phyloP scores from a whole-genome alignment of 2,329 filamentous ascomycete genomes.

The Calonectria hongkongensis region DNA sequence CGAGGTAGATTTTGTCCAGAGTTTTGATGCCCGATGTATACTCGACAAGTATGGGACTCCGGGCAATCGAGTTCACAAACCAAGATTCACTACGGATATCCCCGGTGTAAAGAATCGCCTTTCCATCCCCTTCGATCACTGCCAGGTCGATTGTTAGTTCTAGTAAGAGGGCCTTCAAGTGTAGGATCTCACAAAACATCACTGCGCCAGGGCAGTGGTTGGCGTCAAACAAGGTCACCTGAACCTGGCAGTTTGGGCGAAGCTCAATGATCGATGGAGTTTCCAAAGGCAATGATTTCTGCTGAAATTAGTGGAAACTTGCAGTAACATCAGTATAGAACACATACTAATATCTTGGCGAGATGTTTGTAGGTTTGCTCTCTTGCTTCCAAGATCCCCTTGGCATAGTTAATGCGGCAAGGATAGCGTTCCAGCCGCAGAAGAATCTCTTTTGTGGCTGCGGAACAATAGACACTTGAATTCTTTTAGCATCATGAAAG shows the following conservation, averaged over 20 bases:
- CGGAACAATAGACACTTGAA: constrained; percentile 86
- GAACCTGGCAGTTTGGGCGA: constrained; percentile 78
- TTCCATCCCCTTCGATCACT: constrained; percentile 84
- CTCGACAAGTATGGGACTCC: constrained; percentile 84
- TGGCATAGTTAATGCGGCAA: constrained; percentile 87
- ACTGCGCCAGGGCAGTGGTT: constrained; percentile 94
- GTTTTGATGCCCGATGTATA: constrained; percentile 80
- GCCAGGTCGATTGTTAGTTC: not conserved
- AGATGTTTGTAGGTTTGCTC: constrained; percentile 87
- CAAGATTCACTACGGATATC: constrained; percentile 91
- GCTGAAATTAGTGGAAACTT: not conserved
- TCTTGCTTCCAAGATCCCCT: constrained; percentile 84
- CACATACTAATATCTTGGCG: constrained; percentile 76
- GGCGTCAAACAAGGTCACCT: constrained; percentile 90
- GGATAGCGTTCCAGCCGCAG: constrained; percentile 86
- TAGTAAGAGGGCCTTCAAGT: rapidly evolving
- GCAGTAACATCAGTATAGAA: rapidly evolving
- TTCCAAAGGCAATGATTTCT: constrained; percentile 88
- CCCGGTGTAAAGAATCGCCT: constrained; percentile 89
- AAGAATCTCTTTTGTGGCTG: constrained; percentile 87
- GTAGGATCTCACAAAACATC: constrained; percentile 81
- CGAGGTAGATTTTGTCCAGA: constrained; percentile 90
- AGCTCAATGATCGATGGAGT: constrained; percentile 87
- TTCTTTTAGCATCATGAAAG: not conserved
- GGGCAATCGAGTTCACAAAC: constrained; percentile 85